Base-by-base conservation (phyloP, 192 early-diverging fungal species). In the Coemansia aciculifera region DNA sequence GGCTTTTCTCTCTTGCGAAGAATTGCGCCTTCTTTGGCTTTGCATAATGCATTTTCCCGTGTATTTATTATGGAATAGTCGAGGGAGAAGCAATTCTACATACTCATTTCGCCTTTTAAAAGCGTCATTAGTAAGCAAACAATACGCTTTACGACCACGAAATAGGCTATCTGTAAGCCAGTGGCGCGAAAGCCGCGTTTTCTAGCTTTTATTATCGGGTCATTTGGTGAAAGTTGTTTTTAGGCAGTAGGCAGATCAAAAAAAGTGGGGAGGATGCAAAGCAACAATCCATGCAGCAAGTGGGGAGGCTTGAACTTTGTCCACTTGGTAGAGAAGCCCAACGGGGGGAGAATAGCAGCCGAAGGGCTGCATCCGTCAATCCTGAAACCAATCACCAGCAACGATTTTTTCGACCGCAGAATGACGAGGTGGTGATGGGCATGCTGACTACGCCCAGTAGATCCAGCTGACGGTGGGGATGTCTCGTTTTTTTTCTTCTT, bases 291-390 rank as follows among this genome's bases (percentile, higher is more conserved):
- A 19, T 21, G n/a, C 6, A 19, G 23, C 9, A 48, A 48, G 46
- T 48, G 46, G 46, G 46, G 46, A 48, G 46, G 46, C 46, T 48
- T 48, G 19, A 48, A 19, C 46, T 48, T 48, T 48, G 46, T 48
- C 19, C 46, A 23, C 46, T 48, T 48, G n/a, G 46, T n/a, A 21
- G 19, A n/a, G 46, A 2, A 5, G 46, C 19, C 19, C 6, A n/a
- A 48, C n/a, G 8, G 9, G 8, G 46, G 46, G 1, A 7, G 9
- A n/a, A 21, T 7, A 48, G 19, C n/a, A 21, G 46, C 46, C 46
- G 46, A 48, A 48, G 19, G 46, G 46, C 46, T 48, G 44, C 44
- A 48, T 48, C 19, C 44, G 42, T 17, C 42, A 43, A 43, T 43
- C 13, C 17, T 43, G n/a, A n/a, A 15, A 21, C 46, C 46, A 48